phyloP scores from a whole-genome alignment of 352 stramenopile genomes.

The Thalassiosira delicatula region DNA sequence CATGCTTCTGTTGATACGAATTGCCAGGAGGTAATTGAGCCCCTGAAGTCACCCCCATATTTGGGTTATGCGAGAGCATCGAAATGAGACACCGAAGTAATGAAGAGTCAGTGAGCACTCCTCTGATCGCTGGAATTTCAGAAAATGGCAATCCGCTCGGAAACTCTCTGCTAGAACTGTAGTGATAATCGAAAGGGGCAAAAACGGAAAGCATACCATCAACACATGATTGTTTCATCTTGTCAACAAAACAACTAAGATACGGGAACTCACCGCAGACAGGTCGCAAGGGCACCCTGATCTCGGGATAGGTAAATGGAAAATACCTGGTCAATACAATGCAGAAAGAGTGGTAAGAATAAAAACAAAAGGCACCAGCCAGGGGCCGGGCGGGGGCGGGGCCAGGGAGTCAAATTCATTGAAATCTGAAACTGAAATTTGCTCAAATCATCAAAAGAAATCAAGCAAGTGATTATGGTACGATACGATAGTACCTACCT shows the following conservation, averaged over 20 bases:
- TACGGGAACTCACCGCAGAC: neutral
- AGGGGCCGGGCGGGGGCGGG: too few relatives aligned
- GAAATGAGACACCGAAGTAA: slow-evolving; percentile 38
- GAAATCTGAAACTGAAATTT: too few relatives aligned
- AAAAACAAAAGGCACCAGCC: too few relatives aligned
- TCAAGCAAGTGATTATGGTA: too few relatives aligned
- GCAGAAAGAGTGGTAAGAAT: too few relatives aligned
- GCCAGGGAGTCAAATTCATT: too few relatives aligned
- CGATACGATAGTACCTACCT: too few relatives aligned
- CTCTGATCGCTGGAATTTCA: slow-evolving; percentile 38
- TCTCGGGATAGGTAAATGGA: slow-evolving; percentile 25
- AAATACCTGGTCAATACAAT: too few relatives aligned
- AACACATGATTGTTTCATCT: neutral
- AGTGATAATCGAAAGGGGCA: neutral
- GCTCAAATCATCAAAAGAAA: too few relatives aligned
- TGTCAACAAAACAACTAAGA: neutral
- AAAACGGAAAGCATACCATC: neutral
- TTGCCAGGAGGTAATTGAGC: neutral
- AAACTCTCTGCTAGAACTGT: slow-evolving; percentile 12
- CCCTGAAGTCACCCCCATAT: neutral
- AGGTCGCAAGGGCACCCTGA: neutral
- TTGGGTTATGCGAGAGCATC: slow-evolving; percentile 24
- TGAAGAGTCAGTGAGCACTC: slow-evolving; percentile 32
- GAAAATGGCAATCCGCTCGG: slow-evolving; percentile 18
- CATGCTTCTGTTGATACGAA: slow-evolving; percentile 15